Evolutionary conservation across 495 filamentous ascomycete species (phyloP).

Genomic region (Lasiosphaeriaceae sp.): DNA sequence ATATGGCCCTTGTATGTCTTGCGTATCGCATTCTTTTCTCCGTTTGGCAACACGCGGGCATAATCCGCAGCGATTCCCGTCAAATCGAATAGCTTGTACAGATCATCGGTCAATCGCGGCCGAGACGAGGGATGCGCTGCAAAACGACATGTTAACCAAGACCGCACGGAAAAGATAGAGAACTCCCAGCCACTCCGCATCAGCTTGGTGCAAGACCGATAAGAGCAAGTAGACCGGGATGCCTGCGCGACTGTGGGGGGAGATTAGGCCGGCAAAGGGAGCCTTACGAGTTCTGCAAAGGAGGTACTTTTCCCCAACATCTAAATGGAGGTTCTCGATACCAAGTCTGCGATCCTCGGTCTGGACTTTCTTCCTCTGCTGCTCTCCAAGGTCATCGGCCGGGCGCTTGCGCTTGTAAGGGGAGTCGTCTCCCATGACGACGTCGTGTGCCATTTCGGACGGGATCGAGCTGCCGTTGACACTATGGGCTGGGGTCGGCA

Average conservation of each 20-base stretch:
- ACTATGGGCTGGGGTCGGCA: slow-evolving; percentile 54
- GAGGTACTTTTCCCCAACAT: slow-evolving; percentile 56
- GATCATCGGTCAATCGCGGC: slow-evolving; percentile 43
- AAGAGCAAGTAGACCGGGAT: too few relatives aligned
- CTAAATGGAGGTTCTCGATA: slow-evolving; percentile 53
- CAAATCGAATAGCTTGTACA: slow-evolving; percentile 49
- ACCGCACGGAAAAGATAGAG: slow-evolving; percentile 13
- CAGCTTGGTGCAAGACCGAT: too few relatives aligned
- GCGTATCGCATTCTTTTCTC: slow-evolving; percentile 52
- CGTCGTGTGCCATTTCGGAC: slow-evolving; percentile 39
- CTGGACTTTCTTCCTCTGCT: slow-evolving; percentile 53
- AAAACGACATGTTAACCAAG: slow-evolving; percentile 49
- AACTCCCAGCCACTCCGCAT: too few relatives aligned
- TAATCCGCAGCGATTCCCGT: slow-evolving; percentile 47
- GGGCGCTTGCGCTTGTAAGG: slow-evolving; percentile 54
- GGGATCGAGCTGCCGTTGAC: slow-evolving; percentile 51
- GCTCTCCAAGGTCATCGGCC: slow-evolving; percentile 42
- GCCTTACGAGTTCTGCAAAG: slow-evolving; percentile 60
- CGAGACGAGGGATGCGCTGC: slow-evolving; percentile 42
- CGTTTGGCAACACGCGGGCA: slow-evolving; percentile 51
- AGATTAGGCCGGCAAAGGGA: slow-evolving; percentile 34
- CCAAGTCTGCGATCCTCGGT: slow-evolving; percentile 49
- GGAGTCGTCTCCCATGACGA: slow-evolving; percentile 37
- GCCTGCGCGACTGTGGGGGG: neutral
- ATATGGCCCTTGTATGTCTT: slow-evolving; percentile 59